These are phyloP conservation scores for Kodamaea leandrae DNA, from an alignment of 805 yeast species.

Conservation along the genomic window DNA sequence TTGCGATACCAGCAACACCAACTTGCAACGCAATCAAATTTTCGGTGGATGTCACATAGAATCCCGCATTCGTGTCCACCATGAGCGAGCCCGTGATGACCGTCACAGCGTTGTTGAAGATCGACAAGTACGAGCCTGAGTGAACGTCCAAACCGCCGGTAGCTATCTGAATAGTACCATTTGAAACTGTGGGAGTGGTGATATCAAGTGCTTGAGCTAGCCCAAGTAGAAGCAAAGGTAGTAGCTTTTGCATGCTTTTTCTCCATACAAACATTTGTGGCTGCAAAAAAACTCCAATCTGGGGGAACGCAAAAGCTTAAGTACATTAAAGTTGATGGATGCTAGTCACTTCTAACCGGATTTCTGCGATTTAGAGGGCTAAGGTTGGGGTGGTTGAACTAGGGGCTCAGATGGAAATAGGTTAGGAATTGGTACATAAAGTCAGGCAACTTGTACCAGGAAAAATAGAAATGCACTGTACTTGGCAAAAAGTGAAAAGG, in stretches of 20 bases:
- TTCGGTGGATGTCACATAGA: slow-evolving; percentile 13
- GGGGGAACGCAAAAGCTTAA: too few species aligned
- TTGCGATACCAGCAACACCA: slow-evolving; percentile 5
- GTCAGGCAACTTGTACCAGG: too few species aligned
- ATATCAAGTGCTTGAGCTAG: slow-evolving; percentile 3
- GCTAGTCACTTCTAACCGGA: too few species aligned
- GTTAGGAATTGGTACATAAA: too few species aligned
- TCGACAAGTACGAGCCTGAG: slow-evolving; percentile 17
- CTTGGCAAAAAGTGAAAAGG: too few species aligned
- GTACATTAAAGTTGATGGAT: too few species aligned
- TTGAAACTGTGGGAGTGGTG: slow-evolving; percentile 9
- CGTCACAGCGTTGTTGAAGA: slow-evolving; percentile 13
- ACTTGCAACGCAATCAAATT: slow-evolving; percentile 9
- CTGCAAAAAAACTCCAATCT: too few species aligned
- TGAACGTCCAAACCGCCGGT: slow-evolving; percentile 10
- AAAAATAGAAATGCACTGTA: too few species aligned
- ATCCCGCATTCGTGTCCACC: slow-evolving; percentile 15
- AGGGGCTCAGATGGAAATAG: too few species aligned
- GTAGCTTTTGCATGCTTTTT: background rate
- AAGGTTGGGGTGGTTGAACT: too few species aligned
- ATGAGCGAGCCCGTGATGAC: slow-evolving; percentile 13
- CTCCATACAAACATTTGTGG: too few species aligned
- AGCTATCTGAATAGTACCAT: background rate
- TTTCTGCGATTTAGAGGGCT: too few species aligned
- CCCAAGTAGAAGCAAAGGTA: slow-evolving; percentile 2